Evolutionary conservation across 805 yeast species (phyloP).

Genomic region (Komagataella mondaviorum): DNA sequence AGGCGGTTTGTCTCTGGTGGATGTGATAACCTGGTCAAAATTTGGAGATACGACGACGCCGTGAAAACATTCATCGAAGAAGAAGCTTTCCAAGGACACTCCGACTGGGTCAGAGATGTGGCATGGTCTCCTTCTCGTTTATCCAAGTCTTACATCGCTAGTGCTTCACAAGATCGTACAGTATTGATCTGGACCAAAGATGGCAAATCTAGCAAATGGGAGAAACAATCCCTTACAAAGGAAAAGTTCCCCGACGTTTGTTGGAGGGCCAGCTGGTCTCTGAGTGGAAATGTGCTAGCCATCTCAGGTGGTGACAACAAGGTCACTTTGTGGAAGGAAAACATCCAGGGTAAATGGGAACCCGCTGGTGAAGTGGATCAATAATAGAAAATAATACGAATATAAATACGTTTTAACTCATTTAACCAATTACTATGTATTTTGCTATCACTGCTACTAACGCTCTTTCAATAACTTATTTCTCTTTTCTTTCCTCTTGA

Average conservation of each 20-base stretch:
- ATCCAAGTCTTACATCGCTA: slow-evolving; percentile 80
- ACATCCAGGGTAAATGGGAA: slow-evolving; percentile 88
- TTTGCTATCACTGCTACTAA: neutral
- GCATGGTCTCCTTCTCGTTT: slow-evolving; percentile 94
- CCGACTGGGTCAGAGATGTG: slow-evolving; percentile 98
- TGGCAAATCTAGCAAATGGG: slow-evolving; percentile 46
- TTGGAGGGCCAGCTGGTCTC: slow-evolving; percentile 97
- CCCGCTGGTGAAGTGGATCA: slow-evolving; percentile 94
- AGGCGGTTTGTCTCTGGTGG: slow-evolving; percentile 91
- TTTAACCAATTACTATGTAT: neutral
- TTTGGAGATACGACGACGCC: slow-evolving; percentile 64
- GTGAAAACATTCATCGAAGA: slow-evolving; percentile 54
- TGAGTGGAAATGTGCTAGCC: slow-evolving; percentile 91
- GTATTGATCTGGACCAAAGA: slow-evolving; percentile 94
- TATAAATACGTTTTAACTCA: neutral
- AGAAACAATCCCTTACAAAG: slow-evolving; percentile 55
- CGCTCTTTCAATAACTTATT: slow-evolving; percentile 39
- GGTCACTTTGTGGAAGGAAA: slow-evolving; percentile 94
- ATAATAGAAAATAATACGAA: slow-evolving; percentile 17
- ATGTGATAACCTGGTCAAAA: slow-evolving; percentile 83
- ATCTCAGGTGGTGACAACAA: slow-evolving; percentile 94
- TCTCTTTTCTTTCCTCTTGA: slow-evolving; percentile 87
- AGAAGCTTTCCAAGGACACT: slow-evolving; percentile 73
- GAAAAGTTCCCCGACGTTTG: slow-evolving; percentile 93
- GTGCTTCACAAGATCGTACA: slow-evolving; percentile 93